These are phyloP conservation scores for Wickerhamiella slavikovae DNA, from an alignment of 805 yeast genomes.

Conservation along the genomic window DNA sequence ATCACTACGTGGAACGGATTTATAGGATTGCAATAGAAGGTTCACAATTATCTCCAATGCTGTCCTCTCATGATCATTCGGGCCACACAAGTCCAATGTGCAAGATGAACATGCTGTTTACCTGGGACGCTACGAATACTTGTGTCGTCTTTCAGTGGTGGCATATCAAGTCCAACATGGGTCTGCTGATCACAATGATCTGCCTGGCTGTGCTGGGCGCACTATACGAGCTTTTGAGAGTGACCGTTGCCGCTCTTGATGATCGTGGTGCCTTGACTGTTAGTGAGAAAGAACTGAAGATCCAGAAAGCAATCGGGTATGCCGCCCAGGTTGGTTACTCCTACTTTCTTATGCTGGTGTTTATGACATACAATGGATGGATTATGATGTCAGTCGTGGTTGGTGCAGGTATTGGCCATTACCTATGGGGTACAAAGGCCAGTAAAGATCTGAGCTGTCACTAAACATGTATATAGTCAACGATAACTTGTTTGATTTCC, in stretches of 20 bases:
- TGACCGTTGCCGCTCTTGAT: slow-evolving; percentile 9
- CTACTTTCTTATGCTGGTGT: slow-evolving; percentile 46
- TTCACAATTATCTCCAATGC: too few relatives aligned
- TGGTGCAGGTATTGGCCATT: slow-evolving; percentile 57
- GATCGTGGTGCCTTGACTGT: slow-evolving; percentile 3
- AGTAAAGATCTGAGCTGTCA: slow-evolving; percentile 13
- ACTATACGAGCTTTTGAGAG: slow-evolving; percentile 41
- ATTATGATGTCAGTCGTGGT: slow-evolving; percentile 49
- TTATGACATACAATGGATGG: slow-evolving; percentile 78
- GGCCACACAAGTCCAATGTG: slow-evolving; percentile 5
- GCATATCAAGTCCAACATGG: slow-evolving; percentile 38
- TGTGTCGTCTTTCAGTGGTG: slow-evolving; percentile 65
- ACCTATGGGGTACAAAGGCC: slow-evolving; percentile 26
- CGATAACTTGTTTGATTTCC: too few relatives aligned
- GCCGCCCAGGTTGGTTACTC: slow-evolving; percentile 14
- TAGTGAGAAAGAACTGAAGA: slow-evolving; percentile 1
- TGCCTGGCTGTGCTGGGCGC: slow-evolving; percentile 29
- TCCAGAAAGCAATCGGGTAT: slow-evolving; percentile 9
- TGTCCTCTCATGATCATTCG: too few relatives aligned
- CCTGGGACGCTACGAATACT: slow-evolving; percentile 55
- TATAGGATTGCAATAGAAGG: too few relatives aligned
- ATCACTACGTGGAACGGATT: too few relatives aligned
- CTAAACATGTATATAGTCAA: too few relatives aligned
- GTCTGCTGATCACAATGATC: slow-evolving; percentile 31
- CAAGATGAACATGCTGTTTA: slow-evolving; percentile 36